Evolutionary conservation across 768 basidiomycete genomes (phyloP).

Genomic region (Aureoboletus auriporus): DNA sequence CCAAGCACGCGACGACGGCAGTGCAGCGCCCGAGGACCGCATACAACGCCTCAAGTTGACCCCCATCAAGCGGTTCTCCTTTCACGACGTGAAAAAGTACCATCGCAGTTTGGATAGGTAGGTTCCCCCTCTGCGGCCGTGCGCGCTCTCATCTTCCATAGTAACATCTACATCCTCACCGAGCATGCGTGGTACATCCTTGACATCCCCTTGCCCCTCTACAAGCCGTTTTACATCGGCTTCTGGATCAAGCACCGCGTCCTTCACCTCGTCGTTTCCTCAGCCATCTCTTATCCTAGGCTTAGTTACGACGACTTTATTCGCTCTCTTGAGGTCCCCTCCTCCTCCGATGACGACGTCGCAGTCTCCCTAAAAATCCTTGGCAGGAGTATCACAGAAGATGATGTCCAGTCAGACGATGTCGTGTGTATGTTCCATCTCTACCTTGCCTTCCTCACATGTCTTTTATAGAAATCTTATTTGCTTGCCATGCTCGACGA

Average conservation of each 20-base stretch:
- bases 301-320: constrained; percentile 40
- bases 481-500: constrained; percentile 35
- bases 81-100: constrained; percentile 36
- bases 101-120: constrained; percentile 42
- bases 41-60: constrained; percentile 37
- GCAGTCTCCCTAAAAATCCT: constrained; percentile 34
- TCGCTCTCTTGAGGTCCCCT: constrained; percentile 28
- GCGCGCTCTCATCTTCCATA: constrained; percentile 25
- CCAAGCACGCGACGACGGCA: constrained; percentile 2
- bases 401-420: constrained; percentile 43
- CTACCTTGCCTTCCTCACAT: constrained; percentile 1
- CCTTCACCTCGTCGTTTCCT: constrained; percentile 44
- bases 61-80: constrained; percentile 42
- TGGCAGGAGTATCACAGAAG: constrained; percentile 38
- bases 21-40: constrained; percentile 3
- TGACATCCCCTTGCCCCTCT: constrained; percentile 41
- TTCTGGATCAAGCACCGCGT: constrained; percentile 52
- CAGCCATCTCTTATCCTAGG: constrained; percentile 31
- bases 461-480: constrained; percentile 40
- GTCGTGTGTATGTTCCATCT: constrained; percentile 35
- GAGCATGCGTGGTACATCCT: constrained; percentile 69
- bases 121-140: neutral
- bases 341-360: constrained; percentile 30
- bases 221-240: constrained; percentile 40
- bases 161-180: constrained; percentile 64